Percentiles rank a stretch among this genome's conserved stretches.
Conservation (phyloP, 352 stramenopile genomes). For the Phytophthora megakarya region DNA sequence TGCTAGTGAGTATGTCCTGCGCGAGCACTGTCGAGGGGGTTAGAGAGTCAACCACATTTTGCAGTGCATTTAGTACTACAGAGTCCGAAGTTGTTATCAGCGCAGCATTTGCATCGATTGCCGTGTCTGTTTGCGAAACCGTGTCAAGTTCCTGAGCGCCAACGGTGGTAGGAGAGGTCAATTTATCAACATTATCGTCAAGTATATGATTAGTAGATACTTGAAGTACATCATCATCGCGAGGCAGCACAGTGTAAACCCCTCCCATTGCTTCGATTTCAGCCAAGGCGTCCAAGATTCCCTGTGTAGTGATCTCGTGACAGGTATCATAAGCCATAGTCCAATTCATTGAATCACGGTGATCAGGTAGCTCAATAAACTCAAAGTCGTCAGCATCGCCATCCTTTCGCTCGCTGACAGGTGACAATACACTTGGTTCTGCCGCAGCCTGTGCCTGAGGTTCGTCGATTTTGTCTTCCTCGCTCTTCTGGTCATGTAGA, state of each 20-base stretch:
- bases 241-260: constrained; percentile 7
- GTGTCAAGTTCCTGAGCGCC: not conserved
- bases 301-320: constrained; percentile 12
- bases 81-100: constrained; percentile 10
- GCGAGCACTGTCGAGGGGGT: constrained; percentile 23
- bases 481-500: constrained; percentile 11
- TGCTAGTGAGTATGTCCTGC: constrained; percentile 25
- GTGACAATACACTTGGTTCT: not conserved
- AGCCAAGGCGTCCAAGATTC: constrained; percentile 27
- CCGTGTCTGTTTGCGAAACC: not conserved
- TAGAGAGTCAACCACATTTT: constrained; percentile 27
- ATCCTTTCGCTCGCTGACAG: constrained; percentile 7
- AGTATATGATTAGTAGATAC: not conserved
- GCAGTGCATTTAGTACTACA: constrained; percentile 23
- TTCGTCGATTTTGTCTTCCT: constrained; percentile 11
- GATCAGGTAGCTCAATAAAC: constrained; percentile 14
- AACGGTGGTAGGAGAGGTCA: not conserved
- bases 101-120: not conserved
- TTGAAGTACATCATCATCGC: not conserved
- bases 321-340: constrained; percentile 3
- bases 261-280: constrained; percentile 19
- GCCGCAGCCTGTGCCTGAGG: not conserved
- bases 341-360: constrained; percentile 20
- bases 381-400: constrained; percentile 10
- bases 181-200: not conserved